Base-by-base conservation (phyloP, 2,329 filamentous ascomycete species). In the Rhynchosporium graminicola region DNA sequence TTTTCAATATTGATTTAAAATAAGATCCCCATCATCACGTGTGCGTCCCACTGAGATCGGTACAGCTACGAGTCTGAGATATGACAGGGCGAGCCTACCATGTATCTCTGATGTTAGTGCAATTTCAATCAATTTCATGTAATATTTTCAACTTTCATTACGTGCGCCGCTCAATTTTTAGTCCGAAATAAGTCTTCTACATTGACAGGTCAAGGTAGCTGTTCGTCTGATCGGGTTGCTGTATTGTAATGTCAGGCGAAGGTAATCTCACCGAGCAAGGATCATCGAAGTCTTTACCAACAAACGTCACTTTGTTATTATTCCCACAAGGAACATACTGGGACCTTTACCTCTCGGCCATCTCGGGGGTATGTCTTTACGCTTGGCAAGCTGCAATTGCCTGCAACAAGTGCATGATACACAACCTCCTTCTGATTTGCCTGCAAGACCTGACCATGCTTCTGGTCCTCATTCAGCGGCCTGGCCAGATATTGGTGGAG, bases 401-500 rank as follows among this genome's bases (percentile, higher is more conserved):
- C 46, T 26, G 13, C 33, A 36, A 36, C 33, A 36, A 36, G 33
- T 36, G 33, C 33, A 36, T 36, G 33, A 36, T 36, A 47, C 26
- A 33, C 31, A 42, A 26, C 40, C n/a, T 42, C 42, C n/a, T 26
- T 6, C 55, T 46, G 46, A 42, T 47, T 57, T 29, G 42, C 55
- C 46, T 57, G 29, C 42, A 42, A 47, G 42, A 57, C 55, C 31
- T 57, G 43, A 36, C 55, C 55, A 57, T 57, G 55, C 13, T 57
- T 42, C 13, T 47, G 55, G 33, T 54, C 51, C 51, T 33, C 42
- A 26, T 4, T 54, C 36, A 40, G 51, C 55, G 55, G 55, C 42
- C 55, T 57, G 42, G 55, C 42, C 55, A 57, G 46, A 46, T 57
- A 33, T 57, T 57, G 40, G 40, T 46, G 55, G 43, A 46, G 33